Percentiles rank a stretch among this genome's conserved stretches.
These are phyloP conservation scores for Antrodiella citrinella DNA, from an alignment of 768 basidiomycete genomes.

Conservation along the genomic window DNA sequence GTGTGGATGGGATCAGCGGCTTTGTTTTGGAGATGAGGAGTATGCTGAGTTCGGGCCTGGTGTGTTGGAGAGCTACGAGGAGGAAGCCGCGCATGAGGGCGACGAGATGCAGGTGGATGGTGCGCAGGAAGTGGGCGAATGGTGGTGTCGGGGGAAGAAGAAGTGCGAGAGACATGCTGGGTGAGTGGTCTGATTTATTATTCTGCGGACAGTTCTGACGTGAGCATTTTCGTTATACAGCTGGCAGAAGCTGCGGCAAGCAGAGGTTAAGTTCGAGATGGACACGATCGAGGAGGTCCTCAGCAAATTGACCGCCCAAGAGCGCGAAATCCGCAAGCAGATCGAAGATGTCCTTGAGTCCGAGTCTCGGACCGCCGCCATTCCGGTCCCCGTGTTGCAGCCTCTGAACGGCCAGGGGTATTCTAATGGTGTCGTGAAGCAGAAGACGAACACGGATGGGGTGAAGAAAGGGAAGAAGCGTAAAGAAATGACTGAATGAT, in stretches of 20 bases:
- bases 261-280: constrained; percentile 69
- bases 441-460: constrained; percentile 25
- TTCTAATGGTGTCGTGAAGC: constrained; percentile 31
- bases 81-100: constrained; percentile 26
- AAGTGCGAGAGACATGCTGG: constrained; percentile 75
- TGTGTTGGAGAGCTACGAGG: constrained; percentile 66
- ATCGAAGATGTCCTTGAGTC: constrained; percentile 60
- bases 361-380: constrained; percentile 7
- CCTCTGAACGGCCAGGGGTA: constrained; percentile 14
- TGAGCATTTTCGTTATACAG: constrained; percentile 26
- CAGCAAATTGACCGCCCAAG: constrained; percentile 58
- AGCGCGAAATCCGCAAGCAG: constrained; percentile 69
- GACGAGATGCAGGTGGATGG: constrained; percentile 32
- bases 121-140: constrained; percentile 34
- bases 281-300: constrained; percentile 66
- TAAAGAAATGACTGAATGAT: constrained; percentile 29
- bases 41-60: constrained; percentile 60
- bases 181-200: constrained; percentile 29
- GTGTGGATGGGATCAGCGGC: constrained; percentile 86
- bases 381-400: constrained; percentile 4
- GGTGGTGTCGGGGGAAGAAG: constrained; percentile 76
- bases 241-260: constrained; percentile 72
- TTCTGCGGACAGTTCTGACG: constrained; percentile 4
- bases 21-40: constrained; percentile 79
- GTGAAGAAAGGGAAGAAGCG: constrained; percentile 46